Evolutionary conservation across 2,329 filamentous ascomycete genomes (phyloP).

Genomic region (Diaporthe sp.): DNA sequence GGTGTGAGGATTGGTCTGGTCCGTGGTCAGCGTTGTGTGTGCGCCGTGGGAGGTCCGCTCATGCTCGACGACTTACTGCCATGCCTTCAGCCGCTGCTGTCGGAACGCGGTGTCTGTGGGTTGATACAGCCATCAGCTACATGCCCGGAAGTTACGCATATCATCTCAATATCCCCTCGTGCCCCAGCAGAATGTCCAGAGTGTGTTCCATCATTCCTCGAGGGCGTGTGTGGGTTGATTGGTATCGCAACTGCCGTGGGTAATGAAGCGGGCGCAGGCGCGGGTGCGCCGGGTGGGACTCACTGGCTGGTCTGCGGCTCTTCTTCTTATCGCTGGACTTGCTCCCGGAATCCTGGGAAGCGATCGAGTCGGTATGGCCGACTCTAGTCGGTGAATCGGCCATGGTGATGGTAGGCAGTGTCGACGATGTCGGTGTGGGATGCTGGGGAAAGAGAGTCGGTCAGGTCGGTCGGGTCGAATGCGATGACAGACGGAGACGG

Average conservation of each 20-base stretch:
- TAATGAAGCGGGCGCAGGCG: background rate
- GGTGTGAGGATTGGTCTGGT: constrained; percentile 91
- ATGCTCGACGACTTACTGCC: constrained; percentile 80
- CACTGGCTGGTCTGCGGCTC: constrained; percentile 92
- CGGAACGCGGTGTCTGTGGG: constrained; percentile 90
- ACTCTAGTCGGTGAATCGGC: constrained; percentile 61
- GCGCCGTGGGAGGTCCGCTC: background rate
- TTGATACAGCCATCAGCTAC: constrained; percentile 31
- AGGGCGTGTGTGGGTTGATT: constrained; percentile 1
- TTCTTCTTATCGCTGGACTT: constrained; percentile 82
- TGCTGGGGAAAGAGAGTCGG: constrained; percentile 28
- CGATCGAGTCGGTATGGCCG: constrained; percentile 67
- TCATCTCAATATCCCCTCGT: background rate
- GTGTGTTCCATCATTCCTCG: background rate
- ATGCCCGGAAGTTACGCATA: constrained; percentile 33
- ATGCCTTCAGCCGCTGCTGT: constrained; percentile 97
- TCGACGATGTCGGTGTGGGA: constrained; percentile 30
- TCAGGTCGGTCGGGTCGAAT: constrained; percentile 19
- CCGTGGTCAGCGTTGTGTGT: constrained; percentile 35
- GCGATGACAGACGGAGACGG: constrained; percentile 26
- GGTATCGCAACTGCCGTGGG: background rate
- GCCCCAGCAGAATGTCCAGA: background rate
- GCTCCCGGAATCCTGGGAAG: constrained; percentile 66
- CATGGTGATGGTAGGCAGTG: constrained; percentile 53
- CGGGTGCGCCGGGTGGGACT: constrained; percentile 50